Base-by-base conservation (phyloP, 345 rosid species). In the Camelina laxa region DNA sequence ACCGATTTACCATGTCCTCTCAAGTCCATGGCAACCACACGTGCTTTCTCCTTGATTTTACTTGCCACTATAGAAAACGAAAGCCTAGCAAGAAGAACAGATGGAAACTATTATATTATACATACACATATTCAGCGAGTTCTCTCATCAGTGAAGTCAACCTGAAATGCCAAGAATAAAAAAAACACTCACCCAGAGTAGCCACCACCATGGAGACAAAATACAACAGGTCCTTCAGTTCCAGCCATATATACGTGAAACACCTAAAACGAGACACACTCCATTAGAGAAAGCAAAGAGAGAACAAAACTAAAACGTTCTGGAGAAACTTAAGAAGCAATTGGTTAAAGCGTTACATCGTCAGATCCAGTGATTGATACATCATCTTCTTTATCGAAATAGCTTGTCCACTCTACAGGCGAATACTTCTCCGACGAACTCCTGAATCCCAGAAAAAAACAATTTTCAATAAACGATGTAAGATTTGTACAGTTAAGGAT, bases 201-300 rank as follows among this genome's bases (percentile, higher is more conserved):
- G 53, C 98, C 99, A 76, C 97, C 99, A 16, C 98, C 99, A 65
- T 92, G 98, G 15, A 95, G 86, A 84, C 92, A 92, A 81, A 92
- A 87, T 22, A 92, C 91, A 24, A 95, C 89, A 4, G 99, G 96
- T 55, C 99, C 97, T 71, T 90, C 89, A 8, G 76, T 85, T 80
- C 99, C 99, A 70, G 96, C 96, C 84, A 79, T 72, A 80, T 90
- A 95, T 17, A 95, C 88, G 79, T 89, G 99, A 87, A 92, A 92
- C 44, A 90, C 96, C 99, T 95, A 78, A 72, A 81, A 80, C 27
- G 73, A 27, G 0, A 75, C 16, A 80, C 71, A 42, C 55, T 45
- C 30, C 74, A 75, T 79, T 72, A 75, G 62, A 27, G 19, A n/a
- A n/a, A 60, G 14, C 42, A 70, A 12, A 12, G 30, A 76, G 45